A percentile compares a stretch with the other conserved stretches of the same genome.
Evolutionary conservation across 441 rosid species (phyloP).

Genomic region (Erysimum cheiri): DNA sequence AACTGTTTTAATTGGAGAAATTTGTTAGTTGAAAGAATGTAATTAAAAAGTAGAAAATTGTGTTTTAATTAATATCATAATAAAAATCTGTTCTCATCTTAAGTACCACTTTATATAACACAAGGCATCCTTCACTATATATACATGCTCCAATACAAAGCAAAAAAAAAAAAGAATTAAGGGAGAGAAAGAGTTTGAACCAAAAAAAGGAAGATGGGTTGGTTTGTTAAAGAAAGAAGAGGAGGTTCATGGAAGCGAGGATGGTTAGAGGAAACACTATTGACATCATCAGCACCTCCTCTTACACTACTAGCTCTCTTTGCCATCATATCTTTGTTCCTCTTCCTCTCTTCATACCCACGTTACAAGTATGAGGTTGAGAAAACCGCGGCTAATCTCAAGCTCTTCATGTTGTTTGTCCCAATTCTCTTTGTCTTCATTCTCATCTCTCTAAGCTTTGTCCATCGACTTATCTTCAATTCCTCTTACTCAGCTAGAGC

Average conservation of each 20-base stretch:
- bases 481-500: conserved; percentile 45
- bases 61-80: no score
- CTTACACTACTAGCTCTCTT: conserved; percentile 56
- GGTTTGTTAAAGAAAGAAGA: conserved; percentile 61
- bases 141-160: not conserved
- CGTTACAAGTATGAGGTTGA: conserved; percentile 54
- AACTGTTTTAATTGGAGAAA: no score
- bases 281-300: conserved; percentile 71
- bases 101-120: not conserved
- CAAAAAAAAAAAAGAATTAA: not conserved
- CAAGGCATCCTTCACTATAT: no score
- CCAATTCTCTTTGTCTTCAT: conserved; percentile 64
- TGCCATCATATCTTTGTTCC: conserved; percentile 54
- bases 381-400: conserved; percentile 49
- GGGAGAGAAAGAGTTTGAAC: not conserved
- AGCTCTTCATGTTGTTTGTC: conserved; percentile 59
- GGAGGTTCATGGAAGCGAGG: conserved; percentile 69
- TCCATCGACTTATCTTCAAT: conserved; percentile 33
- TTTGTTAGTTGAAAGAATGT: no score
- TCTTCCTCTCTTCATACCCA: conserved; percentile 57
- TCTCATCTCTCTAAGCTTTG: conserved; percentile 31
- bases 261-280: conserved; percentile 58
- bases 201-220: conserved; percentile 25
- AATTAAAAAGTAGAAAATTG: no score
- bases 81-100: no score